A percentile compares a stretch with the other conserved stretches of the same genome.
These are phyloP conservation scores for Helotiales sp. DNA, from an alignment of 2,329 filamentous ascomycete genomes.

Conservation along the genomic window DNA sequence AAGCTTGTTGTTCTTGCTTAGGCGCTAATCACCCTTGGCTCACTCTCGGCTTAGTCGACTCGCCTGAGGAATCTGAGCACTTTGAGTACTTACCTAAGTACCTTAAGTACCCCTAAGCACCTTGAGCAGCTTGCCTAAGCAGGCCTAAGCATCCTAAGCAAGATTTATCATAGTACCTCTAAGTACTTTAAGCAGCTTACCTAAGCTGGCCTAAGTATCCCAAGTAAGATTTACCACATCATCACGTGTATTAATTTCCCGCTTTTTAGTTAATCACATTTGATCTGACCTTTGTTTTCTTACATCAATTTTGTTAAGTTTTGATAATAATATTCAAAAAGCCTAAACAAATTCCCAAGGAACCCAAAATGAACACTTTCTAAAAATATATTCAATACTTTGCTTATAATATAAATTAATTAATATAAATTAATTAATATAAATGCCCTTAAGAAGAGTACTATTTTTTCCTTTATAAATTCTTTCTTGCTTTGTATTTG, in stretches of 20 bases:
- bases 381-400: constrained; percentile 9
- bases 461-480: constrained; percentile 21
- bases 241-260: not conserved
- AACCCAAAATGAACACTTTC: too few relatives aligned
- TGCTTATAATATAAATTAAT: constrained; percentile 12
- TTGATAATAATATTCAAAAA: not conserved
- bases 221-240: too few relatives aligned
- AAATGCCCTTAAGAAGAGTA: constrained; percentile 14
- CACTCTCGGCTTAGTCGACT: not conserved
- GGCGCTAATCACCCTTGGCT: too few relatives aligned
- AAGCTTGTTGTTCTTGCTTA: too few relatives aligned
- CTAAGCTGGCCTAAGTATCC: constrained; percentile 11
- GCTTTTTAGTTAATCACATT: not conserved
- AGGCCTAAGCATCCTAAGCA: constrained; percentile 13
- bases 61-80: too few relatives aligned
- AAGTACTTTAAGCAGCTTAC: constrained; percentile 7
- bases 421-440: too few relatives aligned
- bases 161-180: too few relatives aligned
- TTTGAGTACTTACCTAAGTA: too few relatives aligned
- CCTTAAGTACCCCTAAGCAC: too few relatives aligned
- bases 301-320: not conserved
- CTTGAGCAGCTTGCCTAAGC: constrained; percentile 9
- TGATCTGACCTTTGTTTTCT: not conserved
- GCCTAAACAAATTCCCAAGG: not conserved
- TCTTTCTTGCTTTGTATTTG: too few relatives aligned